Evolutionary conservation across 2,329 filamentous ascomycete genomes (phyloP).

Genomic region (Sporothrix humicola): DNA sequence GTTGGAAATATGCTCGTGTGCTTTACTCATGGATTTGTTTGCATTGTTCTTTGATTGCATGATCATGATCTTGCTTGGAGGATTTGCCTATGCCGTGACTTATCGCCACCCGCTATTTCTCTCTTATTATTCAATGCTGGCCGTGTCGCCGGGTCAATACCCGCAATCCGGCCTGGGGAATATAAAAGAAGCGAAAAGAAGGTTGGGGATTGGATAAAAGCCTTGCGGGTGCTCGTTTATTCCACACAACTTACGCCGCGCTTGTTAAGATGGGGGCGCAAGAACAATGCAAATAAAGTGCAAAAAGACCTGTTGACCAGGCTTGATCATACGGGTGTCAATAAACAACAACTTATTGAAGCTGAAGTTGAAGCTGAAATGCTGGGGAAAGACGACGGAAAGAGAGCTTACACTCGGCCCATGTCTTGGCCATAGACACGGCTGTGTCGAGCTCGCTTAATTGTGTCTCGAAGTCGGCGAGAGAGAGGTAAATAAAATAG

Average conservation of each 20-base stretch:
- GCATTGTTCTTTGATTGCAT: not conserved
- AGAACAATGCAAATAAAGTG: slow-evolving; percentile 9
- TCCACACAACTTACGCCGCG: slow-evolving; percentile 9
- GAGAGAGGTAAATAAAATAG: too few species aligned
- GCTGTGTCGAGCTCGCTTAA: not conserved
- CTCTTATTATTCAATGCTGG: not conserved
- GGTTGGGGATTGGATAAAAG: not conserved
- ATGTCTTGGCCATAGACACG: slow-evolving; percentile 1
- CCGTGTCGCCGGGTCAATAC: slow-evolving; percentile 13
- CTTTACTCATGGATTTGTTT: not conserved
- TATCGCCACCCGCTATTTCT: not conserved
- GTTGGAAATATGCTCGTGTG: not conserved
- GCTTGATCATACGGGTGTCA: not conserved
- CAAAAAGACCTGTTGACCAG: not conserved
- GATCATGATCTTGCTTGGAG: not conserved
- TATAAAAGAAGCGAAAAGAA: not conserved
- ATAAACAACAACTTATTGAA: not conserved
- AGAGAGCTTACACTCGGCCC: not conserved
- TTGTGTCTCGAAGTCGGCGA: not conserved
- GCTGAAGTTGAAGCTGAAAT: not conserved
- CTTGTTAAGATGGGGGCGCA: not conserved
- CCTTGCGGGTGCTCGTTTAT: slow-evolving; percentile 3
- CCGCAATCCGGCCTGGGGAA: not conserved
- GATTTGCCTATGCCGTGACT: not conserved
- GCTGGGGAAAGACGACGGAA: not conserved